Percentiles rank a stretch among this genome's conserved stretches.
Conservation (phyloP, 192 early-diverging fungal genomes). For the Oehlia diaphana region DNA sequence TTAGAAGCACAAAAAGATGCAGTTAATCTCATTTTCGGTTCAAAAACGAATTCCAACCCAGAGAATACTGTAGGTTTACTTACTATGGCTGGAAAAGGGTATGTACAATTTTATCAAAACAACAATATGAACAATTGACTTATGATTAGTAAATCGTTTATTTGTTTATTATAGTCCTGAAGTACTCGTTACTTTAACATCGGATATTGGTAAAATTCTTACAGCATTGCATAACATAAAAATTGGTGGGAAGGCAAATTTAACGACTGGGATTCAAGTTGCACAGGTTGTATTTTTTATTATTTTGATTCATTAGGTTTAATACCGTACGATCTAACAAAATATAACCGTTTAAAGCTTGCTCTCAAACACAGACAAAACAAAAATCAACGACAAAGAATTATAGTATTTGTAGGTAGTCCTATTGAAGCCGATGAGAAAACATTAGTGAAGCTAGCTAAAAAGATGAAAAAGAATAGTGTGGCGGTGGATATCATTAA, state of each 20-base stretch:
- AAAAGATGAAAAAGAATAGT: conserved; percentile 98
- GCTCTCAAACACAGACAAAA: conserved; percentile 97
- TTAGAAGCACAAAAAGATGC: conserved; percentile 93
- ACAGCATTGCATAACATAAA: conserved; percentile 79
- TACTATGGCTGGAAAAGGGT: conserved; percentile 93
- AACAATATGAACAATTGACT: neutral
- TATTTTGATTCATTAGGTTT: neutral
- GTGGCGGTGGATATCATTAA: conserved; percentile 93
- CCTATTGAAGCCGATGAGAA: conserved; percentile 84
- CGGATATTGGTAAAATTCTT: conserved; percentile 88
- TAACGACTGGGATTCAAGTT: conserved; percentile 90
- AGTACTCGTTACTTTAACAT: conserved; percentile 88
- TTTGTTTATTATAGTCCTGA: conserved; percentile 64
- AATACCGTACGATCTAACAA: neutral
- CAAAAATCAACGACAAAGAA: conserved; percentile 91
- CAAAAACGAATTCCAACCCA: conserved; percentile 89
- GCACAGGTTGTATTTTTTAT: conserved; percentile 70
- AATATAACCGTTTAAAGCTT: conserved; percentile 47
- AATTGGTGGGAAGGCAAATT: conserved; percentile 70
- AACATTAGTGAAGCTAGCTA: conserved; percentile 84
- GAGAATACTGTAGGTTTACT: conserved; percentile 96
- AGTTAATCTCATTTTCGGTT: conserved; percentile 85
- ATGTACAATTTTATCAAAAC: neutral
- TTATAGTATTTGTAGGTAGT: conserved; percentile 92
- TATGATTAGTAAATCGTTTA: neutral